Percentiles rank a stretch among this genome's conserved stretches.
phyloP scores from a whole-genome alignment of 2,329 filamentous ascomycete species.

The Trichoderma gracile region DNA sequence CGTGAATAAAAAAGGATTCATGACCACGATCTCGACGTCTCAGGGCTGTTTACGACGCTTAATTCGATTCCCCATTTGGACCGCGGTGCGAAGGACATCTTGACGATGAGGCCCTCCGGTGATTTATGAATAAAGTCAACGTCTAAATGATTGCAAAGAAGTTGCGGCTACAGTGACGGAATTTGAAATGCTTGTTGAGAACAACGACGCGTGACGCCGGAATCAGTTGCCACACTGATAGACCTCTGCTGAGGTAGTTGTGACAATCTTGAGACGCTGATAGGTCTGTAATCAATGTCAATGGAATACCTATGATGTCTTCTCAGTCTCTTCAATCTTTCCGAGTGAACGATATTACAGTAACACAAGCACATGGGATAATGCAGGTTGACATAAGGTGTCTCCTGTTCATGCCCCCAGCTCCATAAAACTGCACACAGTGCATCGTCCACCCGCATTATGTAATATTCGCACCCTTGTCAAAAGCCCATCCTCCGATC shows the following conservation, averaged over 20 bases:
- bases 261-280: no score
- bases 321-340: no score
- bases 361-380: not conserved
- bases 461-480: slow-evolving; percentile 25
- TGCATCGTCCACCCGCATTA: slow-evolving; percentile 9
- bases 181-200: not conserved
- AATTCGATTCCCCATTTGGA: slow-evolving; percentile 26
- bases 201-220: not conserved
- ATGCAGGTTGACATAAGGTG: slow-evolving; percentile 13
- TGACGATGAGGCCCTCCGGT: slow-evolving; percentile 19
- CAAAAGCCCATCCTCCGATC: slow-evolving; percentile 21
- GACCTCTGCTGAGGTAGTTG: no score
- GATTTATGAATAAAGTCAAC: slow-evolving; percentile 22
- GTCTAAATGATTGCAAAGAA: not conserved
- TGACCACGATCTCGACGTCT: slow-evolving; percentile 38
- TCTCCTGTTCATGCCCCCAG: not conserved
- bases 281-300: no score
- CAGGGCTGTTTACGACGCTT: slow-evolving; percentile 23
- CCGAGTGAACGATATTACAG: no score
- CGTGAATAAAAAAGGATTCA: slow-evolving; percentile 46
- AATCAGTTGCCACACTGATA: no score
- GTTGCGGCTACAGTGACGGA: not conserved
- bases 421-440: slow-evolving; percentile 16
- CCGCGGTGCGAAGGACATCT: slow-evolving; percentile 17
- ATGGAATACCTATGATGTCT: not conserved